Evolutionary conservation across 768 basidiomycete genomes (phyloP).

Genomic region (Calvatia gigantea): DNA sequence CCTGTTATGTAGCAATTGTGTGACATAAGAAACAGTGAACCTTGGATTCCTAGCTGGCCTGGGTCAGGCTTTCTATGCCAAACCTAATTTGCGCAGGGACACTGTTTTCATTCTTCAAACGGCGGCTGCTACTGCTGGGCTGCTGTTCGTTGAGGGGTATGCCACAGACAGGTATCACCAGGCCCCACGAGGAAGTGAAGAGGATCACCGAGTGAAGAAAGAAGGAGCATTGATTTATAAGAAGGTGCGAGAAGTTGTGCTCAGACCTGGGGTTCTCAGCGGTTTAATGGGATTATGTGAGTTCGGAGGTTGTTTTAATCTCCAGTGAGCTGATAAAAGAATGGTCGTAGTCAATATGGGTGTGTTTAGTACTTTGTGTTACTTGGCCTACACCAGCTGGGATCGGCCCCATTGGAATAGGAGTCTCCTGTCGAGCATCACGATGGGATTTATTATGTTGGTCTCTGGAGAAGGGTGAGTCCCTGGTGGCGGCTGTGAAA

Average conservation of each 20-base stretch:
- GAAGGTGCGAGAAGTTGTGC: slow-evolving; percentile 48
- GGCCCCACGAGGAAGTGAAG: slow-evolving; percentile 55
- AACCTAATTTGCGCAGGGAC: slow-evolving; percentile 59
- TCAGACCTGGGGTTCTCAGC: slow-evolving; percentile 64
- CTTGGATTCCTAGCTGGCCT: slow-evolving; percentile 62
- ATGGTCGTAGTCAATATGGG: slow-evolving; percentile 54
- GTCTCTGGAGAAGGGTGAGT: slow-evolving; percentile 70
- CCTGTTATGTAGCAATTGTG: background rate
- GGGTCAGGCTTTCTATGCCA: slow-evolving; percentile 60
- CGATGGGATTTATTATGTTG: slow-evolving; percentile 56
- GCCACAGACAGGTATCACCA: slow-evolving; percentile 56
- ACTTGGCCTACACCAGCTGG: slow-evolving; percentile 65
- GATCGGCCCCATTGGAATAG: slow-evolving; percentile 60
- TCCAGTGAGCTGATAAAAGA: background rate
- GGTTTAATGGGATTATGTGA: slow-evolving; percentile 60
- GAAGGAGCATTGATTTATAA: slow-evolving; percentile 56
- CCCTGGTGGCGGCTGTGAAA: background rate
- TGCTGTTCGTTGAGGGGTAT: slow-evolving; percentile 64
- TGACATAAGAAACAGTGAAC: slow-evolving; percentile 46
- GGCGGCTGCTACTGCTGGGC: slow-evolving; percentile 48
- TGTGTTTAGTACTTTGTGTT: slow-evolving; percentile 60
- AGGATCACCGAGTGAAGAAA: slow-evolving; percentile 51
- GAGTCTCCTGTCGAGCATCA: slow-evolving; percentile 51
- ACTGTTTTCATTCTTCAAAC: slow-evolving; percentile 48
- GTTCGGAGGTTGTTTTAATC: slow-evolving; percentile 18